A percentile compares a stretch with the other conserved stretches of the same genome.
Evolutionary conservation across 805 yeast genomes (phyloP).

Genomic region (Metschnikowia vanudenii): DNA sequence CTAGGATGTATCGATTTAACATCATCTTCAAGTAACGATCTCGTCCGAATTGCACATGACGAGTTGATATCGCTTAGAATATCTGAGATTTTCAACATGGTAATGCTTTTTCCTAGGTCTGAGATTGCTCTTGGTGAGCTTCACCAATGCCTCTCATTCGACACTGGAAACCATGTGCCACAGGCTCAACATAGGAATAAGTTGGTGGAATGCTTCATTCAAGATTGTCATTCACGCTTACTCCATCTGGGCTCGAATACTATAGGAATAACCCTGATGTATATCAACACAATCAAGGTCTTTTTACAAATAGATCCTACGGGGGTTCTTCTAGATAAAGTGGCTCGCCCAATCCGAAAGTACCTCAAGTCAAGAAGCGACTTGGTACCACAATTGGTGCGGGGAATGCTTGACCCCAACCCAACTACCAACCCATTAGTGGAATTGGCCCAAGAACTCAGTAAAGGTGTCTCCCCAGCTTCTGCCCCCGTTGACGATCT

Average conservation of each 20-base stretch:
- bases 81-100: constrained; percentile 58
- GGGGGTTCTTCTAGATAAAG: constrained; percentile 78
- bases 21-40: constrained; percentile 19
- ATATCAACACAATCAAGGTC: constrained; percentile 67
- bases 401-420: constrained; percentile 58
- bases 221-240: constrained; percentile 43
- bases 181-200: constrained; percentile 47
- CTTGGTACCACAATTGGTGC: constrained; percentile 64
- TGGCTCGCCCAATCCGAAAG: constrained; percentile 69
- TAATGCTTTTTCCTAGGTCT: constrained; percentile 53
- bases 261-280: constrained; percentile 62
- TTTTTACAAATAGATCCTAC: constrained; percentile 80
- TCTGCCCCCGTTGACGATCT: constrained; percentile 35
- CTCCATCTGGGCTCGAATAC: constrained; percentile 85
- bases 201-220: constrained; percentile 51
- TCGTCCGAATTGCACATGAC: constrained; percentile 38
- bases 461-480: constrained; percentile 18
- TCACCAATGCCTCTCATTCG: constrained; percentile 38
- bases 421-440: constrained; percentile 42
- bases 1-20: constrained; percentile 10
- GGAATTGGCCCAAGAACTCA: constrained; percentile 57
- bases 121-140: constrained; percentile 56
- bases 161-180: constrained; percentile 21
- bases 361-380: constrained; percentile 74
- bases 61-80: constrained; percentile 49